These are phyloP conservation scores for Euphorbia tirucalli DNA, from an alignment of 345 rosid species.

Conservation along the genomic window DNA sequence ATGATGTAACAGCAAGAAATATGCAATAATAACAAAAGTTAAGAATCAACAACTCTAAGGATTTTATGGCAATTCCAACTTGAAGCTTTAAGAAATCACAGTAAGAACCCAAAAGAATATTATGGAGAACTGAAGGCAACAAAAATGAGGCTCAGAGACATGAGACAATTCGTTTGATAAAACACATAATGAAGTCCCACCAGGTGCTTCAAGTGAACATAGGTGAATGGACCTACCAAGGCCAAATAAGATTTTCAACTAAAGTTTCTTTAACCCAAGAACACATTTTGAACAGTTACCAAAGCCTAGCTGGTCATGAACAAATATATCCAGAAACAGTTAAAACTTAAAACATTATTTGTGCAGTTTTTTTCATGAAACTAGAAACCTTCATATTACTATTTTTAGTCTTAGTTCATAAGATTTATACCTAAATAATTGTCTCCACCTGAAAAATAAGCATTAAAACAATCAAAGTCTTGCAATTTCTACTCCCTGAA, in stretches of 20 bases:
- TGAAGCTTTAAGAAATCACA: background rate
- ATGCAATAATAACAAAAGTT: background rate
- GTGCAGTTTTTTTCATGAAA: background rate
- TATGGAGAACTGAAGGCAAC: background rate
- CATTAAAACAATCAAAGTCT: background rate
- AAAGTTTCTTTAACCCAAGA: background rate
- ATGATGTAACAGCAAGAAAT: background rate
- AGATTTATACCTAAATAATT: background rate
- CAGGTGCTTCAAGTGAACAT: background rate
- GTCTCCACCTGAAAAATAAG: background rate
- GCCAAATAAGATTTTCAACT: background rate
- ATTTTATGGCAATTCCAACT: background rate
- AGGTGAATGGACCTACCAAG: background rate
- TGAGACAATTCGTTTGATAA: background rate
- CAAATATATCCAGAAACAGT: background rate
- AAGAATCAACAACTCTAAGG: background rate
- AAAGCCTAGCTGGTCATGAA: background rate
- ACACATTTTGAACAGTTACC: background rate
- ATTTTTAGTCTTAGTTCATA: background rate
- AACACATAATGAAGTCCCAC: background rate
- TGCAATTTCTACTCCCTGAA: background rate
- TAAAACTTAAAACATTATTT: background rate
- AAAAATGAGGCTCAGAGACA: background rate
- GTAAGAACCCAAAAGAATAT: background rate
- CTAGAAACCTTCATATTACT: background rate